Conservation (phyloP, 23 red algal species). For the Gracilaria gracilis region DNA sequence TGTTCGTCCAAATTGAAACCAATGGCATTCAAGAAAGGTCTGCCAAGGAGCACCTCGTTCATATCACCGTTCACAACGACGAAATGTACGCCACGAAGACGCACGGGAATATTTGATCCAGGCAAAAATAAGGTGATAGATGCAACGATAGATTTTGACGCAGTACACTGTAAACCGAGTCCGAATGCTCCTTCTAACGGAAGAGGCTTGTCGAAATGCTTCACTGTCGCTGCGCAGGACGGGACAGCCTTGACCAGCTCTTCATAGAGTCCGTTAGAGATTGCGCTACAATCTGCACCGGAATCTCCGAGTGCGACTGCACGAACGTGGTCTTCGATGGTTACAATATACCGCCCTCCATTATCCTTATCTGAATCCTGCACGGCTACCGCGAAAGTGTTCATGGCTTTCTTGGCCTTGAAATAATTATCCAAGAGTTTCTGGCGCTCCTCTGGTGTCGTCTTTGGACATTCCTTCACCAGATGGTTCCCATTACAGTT, state of each 20-base stretch:
- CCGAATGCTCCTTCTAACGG: not conserved
- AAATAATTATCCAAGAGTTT: not conserved
- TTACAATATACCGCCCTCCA: no score
- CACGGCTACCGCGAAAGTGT: not conserved
- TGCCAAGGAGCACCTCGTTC: slow-evolving; percentile 2
- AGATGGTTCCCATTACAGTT: not conserved
- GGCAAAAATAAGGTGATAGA: slow-evolving; percentile 30
- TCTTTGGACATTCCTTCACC: not conserved
- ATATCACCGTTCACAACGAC: slow-evolving; percentile 6
- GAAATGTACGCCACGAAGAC: slow-evolving; percentile 18
- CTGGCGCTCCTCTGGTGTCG: not conserved
- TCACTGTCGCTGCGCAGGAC: not conserved
- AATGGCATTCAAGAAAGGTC: slow-evolving; percentile 14
- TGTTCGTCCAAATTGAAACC: slow-evolving; percentile 38
- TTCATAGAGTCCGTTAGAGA: not conserved
- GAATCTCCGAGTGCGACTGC: no score
- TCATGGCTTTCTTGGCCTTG: not conserved
- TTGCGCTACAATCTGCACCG: no score
- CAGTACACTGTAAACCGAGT: not conserved
- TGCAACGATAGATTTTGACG: not conserved
- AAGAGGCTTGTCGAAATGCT: no score
- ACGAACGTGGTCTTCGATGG: no score
- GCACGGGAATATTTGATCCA: slow-evolving; percentile 23
- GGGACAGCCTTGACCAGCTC: not conserved
- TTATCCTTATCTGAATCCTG: no score